Conservation (phyloP, 306 rosid genomes). For the Malus sieversii region DNA sequence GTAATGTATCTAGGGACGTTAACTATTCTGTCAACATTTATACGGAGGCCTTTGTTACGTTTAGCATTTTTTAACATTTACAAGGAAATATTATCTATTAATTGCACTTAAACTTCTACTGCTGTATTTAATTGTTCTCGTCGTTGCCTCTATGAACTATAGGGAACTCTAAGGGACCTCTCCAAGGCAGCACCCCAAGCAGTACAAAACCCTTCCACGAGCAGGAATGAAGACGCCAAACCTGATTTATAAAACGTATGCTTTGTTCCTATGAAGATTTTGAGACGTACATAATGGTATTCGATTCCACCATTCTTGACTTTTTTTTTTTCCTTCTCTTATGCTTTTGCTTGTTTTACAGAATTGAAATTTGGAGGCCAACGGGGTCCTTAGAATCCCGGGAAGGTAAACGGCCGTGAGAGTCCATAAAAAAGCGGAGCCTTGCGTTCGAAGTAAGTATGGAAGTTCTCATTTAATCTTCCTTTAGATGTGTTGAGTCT, state of each 20-base stretch:
- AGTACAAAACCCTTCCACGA: slow-evolving; percentile 36
- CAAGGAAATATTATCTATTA: not conserved
- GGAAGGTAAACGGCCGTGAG: slow-evolving; percentile 26
- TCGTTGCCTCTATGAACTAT: slow-evolving; percentile 5
- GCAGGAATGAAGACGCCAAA: slow-evolving; percentile 38
- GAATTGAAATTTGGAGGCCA: slow-evolving; percentile 34
- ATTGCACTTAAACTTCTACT: not conserved
- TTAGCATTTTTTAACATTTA: not conserved
- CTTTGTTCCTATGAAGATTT: not conserved
- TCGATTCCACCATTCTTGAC: not conserved
- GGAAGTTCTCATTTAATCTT: not conserved
- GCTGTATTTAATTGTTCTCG: not conserved
- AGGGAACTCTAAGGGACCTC: slow-evolving; percentile 71
- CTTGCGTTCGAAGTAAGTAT: slow-evolving; percentile 9
- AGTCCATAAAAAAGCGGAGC: not conserved
- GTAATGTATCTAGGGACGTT: no score
- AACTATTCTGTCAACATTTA: no score
- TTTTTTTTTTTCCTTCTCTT: not conserved
- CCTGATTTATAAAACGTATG: not conserved
- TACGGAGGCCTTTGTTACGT: no score
- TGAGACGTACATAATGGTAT: not conserved
- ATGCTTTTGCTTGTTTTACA: slow-evolving; percentile 14
- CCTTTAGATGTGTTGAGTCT: not conserved
- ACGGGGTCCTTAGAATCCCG: slow-evolving; percentile 13
- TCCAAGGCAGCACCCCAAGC: slow-evolving; percentile 37